Percentiles rank a stretch among this genome's conserved stretches.
Evolutionary conservation across 768 basidiomycete species (phyloP).

Genomic region (Termitomyces sp.): DNA sequence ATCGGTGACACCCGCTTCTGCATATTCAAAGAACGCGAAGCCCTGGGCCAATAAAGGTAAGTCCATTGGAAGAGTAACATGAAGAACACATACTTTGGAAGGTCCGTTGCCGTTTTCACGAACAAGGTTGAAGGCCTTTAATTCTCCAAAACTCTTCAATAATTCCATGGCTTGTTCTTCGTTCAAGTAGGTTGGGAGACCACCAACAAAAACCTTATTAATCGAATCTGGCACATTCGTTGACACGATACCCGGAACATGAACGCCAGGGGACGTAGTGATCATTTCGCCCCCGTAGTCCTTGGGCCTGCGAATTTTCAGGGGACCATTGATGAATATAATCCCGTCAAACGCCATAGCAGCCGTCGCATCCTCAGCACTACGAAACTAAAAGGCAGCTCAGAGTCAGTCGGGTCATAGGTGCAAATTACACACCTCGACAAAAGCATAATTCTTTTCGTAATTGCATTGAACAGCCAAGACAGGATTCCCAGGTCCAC

Average conservation of each 20-base stretch:
- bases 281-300: conserved; percentile 82
- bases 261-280: conserved; percentile 52
- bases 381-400: conserved; percentile 74
- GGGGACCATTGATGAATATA: conserved; percentile 90
- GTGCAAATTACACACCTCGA: conserved; percentile 61
- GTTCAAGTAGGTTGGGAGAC: conserved; percentile 90
- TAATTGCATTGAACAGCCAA: conserved; percentile 94
- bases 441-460: conserved; percentile 98
- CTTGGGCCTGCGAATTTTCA: conserved; percentile 96
- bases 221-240: conserved; percentile 96
- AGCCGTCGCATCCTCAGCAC: conserved; percentile 91
- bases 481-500: conserved; percentile 83
- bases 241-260: conserved; percentile 93
- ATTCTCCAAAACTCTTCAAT: conserved; percentile 94
- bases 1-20: conserved; percentile 84
- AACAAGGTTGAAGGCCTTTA: conserved; percentile 97
- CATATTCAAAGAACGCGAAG: conserved; percentile 99
- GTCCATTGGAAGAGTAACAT: neutral
- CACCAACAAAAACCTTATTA: conserved; percentile 98
- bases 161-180: conserved; percentile 99
- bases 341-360: conserved; percentile 98
- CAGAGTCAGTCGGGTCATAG: neutral
- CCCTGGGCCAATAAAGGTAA: conserved; percentile 48
- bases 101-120: conserved; percentile 86
- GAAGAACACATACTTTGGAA: conserved; percentile 60